These are phyloP conservation scores for Penicillium sp. DNA, from an alignment of 2,329 filamentous ascomycete genomes.

Conservation along the genomic window DNA sequence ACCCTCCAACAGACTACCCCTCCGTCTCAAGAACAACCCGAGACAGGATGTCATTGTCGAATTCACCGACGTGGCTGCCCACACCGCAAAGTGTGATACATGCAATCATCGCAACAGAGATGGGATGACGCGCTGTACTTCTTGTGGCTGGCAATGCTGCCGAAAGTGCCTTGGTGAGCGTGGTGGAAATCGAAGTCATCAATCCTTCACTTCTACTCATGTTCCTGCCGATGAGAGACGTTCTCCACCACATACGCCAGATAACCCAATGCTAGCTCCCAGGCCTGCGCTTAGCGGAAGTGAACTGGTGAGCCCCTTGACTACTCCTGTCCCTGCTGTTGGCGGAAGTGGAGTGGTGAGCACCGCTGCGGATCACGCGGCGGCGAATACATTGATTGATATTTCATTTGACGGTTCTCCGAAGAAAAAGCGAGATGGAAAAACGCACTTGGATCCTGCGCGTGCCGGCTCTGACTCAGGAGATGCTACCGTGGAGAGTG, in stretches of 20 bases:
- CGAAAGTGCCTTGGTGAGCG: slow-evolving; percentile 26
- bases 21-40: neutral
- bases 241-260: neutral
- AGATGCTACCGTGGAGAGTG: neutral
- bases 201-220: slow-evolving; percentile 1
- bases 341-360: neutral
- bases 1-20: too few relatives aligned
- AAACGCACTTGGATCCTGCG: neutral
- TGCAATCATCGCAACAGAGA: slow-evolving; percentile 36
- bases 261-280: neutral
- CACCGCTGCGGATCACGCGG: neutral
- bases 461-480: neutral
- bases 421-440: neutral
- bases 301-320: neutral
- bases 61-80: slow-evolving; percentile 31
- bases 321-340: neutral
- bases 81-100: slow-evolving; percentile 41
- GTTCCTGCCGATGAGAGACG: neutral
- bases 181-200: slow-evolving; percentile 16
- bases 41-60: neutral
- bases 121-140: slow-evolving; percentile 33
- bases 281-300: neutral
- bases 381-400: neutral
- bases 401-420: neutral
- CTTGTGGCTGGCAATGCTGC: slow-evolving; percentile 39